These are phyloP conservation scores for Globisporangium paroecandrum DNA, from an alignment of 352 stramenopile species.

Conservation along the genomic window DNA sequence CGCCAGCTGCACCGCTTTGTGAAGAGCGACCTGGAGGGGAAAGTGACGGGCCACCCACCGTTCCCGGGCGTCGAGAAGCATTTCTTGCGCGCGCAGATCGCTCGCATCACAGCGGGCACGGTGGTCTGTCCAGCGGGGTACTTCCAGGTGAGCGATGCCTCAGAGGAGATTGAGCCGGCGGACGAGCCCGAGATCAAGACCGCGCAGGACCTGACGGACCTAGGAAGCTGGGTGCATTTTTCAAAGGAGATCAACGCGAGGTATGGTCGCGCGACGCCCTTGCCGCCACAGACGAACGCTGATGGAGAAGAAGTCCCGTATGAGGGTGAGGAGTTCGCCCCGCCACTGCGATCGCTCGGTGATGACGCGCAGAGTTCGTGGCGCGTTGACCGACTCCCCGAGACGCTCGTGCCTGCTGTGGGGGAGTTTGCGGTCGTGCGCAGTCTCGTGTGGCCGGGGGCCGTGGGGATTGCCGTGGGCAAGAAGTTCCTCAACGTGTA, in stretches of 20 bases:
- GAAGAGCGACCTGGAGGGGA: constrained; percentile 75
- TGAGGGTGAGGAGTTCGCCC: constrained; percentile 61
- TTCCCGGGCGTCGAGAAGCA: constrained; percentile 87
- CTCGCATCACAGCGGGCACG: constrained; percentile 78
- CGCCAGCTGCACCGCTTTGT: constrained; percentile 80
- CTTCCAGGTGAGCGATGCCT: constrained; percentile 66
- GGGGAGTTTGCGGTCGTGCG: constrained; percentile 65
- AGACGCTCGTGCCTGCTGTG: constrained; percentile 54
- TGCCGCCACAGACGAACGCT: constrained; percentile 69
- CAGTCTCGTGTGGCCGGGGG: constrained; percentile 83
- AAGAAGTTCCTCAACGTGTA: constrained; percentile 91
- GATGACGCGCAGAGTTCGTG: constrained; percentile 72
- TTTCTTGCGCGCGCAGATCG: constrained; percentile 87
- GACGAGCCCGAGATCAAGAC: constrained; percentile 75
- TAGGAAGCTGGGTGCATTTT: constrained; percentile 86
- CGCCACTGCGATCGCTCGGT: constrained; percentile 49
- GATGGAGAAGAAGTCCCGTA: constrained; percentile 72
- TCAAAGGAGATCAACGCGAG: constrained; percentile 83
- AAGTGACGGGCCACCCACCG: constrained; percentile 75
- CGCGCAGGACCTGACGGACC: constrained; percentile 61
- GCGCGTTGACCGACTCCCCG: constrained; percentile 70
- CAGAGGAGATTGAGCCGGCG: constrained; percentile 56
- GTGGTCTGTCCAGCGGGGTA: constrained; percentile 84
- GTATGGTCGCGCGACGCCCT: constrained; percentile 66
- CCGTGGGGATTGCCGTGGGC: constrained; percentile 77